A percentile compares a stretch with the other conserved stretches of the same genome.
Evolutionary conservation across 2,329 filamentous ascomycete species (phyloP).

Genomic region (Pyrenochaeta sp.): DNA sequence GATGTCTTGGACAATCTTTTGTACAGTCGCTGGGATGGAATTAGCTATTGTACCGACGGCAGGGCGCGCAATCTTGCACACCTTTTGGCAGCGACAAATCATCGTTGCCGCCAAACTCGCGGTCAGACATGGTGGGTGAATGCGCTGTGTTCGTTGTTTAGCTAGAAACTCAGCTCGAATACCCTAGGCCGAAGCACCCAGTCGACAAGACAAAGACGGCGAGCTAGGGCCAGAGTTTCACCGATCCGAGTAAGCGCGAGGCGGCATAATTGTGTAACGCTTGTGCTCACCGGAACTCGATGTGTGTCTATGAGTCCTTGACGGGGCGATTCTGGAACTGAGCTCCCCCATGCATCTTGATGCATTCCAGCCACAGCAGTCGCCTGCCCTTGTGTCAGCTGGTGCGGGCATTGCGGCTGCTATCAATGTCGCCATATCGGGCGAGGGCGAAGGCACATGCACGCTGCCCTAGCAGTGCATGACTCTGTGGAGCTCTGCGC

Average conservation of each 20-base stretch:
- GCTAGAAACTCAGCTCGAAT: conserved; percentile 7
- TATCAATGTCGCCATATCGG: conserved; percentile 14
- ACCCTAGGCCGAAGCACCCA: conserved; percentile 6
- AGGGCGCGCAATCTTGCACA: conserved; percentile 27
- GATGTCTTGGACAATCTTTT: conserved; percentile 93
- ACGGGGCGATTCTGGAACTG: background rate
- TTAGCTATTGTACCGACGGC: conserved; percentile 12
- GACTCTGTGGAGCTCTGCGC: conserved; percentile 26
- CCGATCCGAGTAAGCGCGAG: conserved; percentile 6
- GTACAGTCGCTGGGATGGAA: conserved; percentile 66
- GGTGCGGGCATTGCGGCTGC: conserved; percentile 11
- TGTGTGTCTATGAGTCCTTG: conserved; percentile 7
- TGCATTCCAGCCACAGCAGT: conserved; percentile 2
- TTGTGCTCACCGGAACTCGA: conserved; percentile 8
- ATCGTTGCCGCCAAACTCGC: conserved; percentile 55
- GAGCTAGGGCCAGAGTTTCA: conserved; percentile 2
- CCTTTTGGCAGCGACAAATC: conserved; percentile 54
- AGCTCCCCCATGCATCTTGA: background rate
- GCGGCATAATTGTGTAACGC: conserved; percentile 5
- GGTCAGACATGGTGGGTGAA: conserved; percentile 50
- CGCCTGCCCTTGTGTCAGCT: conserved; percentile 10
- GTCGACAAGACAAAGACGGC: conserved; percentile 14
- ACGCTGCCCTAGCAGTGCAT: conserved; percentile 15
- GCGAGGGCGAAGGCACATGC: conserved; percentile 21
- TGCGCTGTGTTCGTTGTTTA: conserved; percentile 18